Base-by-base conservation (phyloP, 331 rosid species). In the Cydonia oblonga region DNA sequence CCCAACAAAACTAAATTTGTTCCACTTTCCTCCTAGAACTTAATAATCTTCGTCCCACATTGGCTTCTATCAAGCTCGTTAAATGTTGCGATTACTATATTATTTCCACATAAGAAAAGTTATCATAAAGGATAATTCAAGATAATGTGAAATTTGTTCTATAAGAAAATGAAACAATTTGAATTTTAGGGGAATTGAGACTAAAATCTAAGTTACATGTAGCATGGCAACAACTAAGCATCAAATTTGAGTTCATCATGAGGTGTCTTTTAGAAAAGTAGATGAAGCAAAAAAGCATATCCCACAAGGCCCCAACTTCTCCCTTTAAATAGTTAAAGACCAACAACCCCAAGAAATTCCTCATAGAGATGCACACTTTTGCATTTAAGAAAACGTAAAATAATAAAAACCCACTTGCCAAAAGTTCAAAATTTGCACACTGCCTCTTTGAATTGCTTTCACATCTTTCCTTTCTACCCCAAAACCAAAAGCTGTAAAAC, bases 311-410 rank as follows among this genome's bases (percentile, higher is more conserved):
- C 53, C 53, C 53, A 46, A 16, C 9, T 46, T 16, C 53, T 16
- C 4, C 13, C 1, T 22, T 56, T 56, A n/a, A 56, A 22, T 20
- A 3, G 28, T 56, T 54, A 56, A 56, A 56, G 52, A 11, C 80
- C 62, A 57, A 57, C 75, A 12, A 58, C 29, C 59, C 76, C 76
- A 22, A 69, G 76, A 44, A 69, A 81, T 77, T 66, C 71, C 57
- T 18, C 23, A 15, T 64, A 71, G 60, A 71, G 53, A 26, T 46
- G 87, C 92, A 78, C 82, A 77, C 81, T 70, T 85, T 83, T 83
- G 89, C 89, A 81, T 79, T 89, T 63, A 72, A 22, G 5, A 35
- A 58, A 26, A 67, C n/a, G 0, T 46, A 9, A 68, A 64, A 64
- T 75, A 64, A 42, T 15, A 6, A 25, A 60, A 53, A 4, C 9